Evolutionary conservation across 768 basidiomycete species (phyloP).

Genomic region (Cystofilobasidium capitatum): DNA sequence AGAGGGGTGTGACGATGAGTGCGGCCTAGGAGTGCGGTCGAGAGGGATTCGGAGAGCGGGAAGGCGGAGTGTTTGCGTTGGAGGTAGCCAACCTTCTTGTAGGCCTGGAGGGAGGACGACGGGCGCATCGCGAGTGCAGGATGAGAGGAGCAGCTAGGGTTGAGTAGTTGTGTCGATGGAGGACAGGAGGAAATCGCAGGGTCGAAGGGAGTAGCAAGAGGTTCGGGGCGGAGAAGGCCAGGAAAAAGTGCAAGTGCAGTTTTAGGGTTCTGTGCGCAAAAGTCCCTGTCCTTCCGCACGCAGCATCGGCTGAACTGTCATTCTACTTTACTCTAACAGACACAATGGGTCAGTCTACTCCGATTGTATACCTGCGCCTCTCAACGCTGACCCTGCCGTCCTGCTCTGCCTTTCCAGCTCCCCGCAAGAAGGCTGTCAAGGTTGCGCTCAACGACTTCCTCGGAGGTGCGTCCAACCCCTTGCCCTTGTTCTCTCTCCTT

Average conservation of each 20-base stretch:
- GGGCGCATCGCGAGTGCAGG: slow-evolving; percentile 1
- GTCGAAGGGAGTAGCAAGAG: not conserved
- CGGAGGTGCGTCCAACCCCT: slow-evolving; percentile 55
- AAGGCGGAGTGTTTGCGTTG: not conserved
- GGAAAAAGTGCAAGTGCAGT: no score
- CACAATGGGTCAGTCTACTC: slow-evolving; percentile 4
- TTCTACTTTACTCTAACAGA: no score
- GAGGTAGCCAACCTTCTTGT: not conserved
- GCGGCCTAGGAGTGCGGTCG: not conserved
- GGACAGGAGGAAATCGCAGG: not conserved
- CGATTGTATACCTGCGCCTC: not conserved
- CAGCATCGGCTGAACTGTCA: no score
- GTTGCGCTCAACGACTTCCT: slow-evolving; percentile 88
- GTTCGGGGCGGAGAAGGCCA: not conserved
- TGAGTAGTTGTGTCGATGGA: not conserved
- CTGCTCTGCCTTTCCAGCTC: slow-evolving; percentile 48
- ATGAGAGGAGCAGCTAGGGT: not conserved
- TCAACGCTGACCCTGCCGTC: not conserved
- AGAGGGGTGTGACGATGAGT: slow-evolving; percentile 10
- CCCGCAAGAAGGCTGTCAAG: slow-evolving; percentile 85
- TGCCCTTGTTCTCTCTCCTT: slow-evolving; percentile 29
- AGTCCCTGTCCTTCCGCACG: no score
- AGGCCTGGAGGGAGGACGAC: not conserved
- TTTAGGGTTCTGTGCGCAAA: no score
- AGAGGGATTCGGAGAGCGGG: not conserved